Conservation (phyloP, 1,139 yeast species). For the Candida tropicalis region DNA sequence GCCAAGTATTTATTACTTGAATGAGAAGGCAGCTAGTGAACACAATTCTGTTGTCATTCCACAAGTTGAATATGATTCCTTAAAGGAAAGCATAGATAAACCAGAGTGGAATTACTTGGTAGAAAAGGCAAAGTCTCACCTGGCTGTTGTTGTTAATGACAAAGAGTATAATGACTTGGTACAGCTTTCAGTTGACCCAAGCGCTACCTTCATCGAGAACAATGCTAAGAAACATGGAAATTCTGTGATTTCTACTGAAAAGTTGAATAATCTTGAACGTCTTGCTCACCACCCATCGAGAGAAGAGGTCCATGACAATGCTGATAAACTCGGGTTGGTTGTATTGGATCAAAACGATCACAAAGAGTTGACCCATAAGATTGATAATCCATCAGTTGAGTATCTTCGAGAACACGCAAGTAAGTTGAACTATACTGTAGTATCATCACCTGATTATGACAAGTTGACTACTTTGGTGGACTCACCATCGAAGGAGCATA, state of each 20-base stretch:
- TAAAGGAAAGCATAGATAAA: constrained; percentile 15
- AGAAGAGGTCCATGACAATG: constrained; percentile 23
- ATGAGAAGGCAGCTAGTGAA: constrained; percentile 27
- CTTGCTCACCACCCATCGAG: constrained; percentile 20
- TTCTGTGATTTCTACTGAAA: constrained; percentile 20
- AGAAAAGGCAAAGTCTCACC: constrained; percentile 24
- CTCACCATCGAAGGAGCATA: constrained; percentile 38
- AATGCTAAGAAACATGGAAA: constrained; percentile 24
- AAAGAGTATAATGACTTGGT: constrained; percentile 20
- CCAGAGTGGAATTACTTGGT: constrained; percentile 33
- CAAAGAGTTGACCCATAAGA: constrained; percentile 16
- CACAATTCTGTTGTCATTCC: constrained; percentile 26
- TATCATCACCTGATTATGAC: constrained; percentile 26
- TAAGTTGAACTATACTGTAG: constrained; percentile 20
- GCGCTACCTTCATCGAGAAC: constrained; percentile 25
- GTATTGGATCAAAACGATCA: constrained; percentile 14
- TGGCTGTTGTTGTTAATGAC: constrained; percentile 21
- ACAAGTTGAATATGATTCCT: constrained; percentile 21
- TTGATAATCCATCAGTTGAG: constrained; percentile 23
- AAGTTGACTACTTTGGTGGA: constrained; percentile 29
- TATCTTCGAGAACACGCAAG: constrained; percentile 25
- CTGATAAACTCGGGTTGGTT: constrained; percentile 21
- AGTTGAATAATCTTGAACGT: constrained; percentile 22
- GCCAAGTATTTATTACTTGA: constrained; percentile 34
- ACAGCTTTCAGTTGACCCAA: constrained; percentile 22